Conservation (phyloP, 345 rosid genomes). For the Viola odorata region DNA sequence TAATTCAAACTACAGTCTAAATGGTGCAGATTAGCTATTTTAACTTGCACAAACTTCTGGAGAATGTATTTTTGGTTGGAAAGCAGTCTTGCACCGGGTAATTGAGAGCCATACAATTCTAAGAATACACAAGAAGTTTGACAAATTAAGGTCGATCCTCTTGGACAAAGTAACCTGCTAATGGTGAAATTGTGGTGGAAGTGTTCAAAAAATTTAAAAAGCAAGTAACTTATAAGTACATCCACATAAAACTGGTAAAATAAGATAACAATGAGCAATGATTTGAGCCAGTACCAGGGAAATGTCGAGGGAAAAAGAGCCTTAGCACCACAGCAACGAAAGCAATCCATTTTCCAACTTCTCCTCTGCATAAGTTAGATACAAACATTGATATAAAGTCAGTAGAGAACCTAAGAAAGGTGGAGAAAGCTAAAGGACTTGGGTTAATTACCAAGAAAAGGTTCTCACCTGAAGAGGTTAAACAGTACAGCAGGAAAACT, state of each 20-base stretch:
- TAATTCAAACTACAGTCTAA: background rate
- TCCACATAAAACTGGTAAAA: background rate
- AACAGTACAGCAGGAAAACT: slow-evolving; percentile 70
- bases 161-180: too few species aligned
- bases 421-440: too few species aligned
- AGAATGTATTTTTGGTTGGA: background rate
- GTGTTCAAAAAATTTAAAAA: too few species aligned
- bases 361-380: slow-evolving; percentile 44
- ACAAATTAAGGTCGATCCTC: too few species aligned
- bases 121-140: too few species aligned
- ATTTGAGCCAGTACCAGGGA: slow-evolving; percentile 52
- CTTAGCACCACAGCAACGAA: slow-evolving; percentile 58
- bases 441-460: background rate
- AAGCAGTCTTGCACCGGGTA: too few species aligned
- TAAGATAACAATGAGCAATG: background rate
- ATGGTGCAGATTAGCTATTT: background rate
- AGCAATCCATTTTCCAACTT: slow-evolving; percentile 88
- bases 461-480: slow-evolving; percentile 60
- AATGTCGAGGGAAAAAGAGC: slow-evolving; percentile 71
- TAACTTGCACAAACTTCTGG: background rate
- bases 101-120: too few species aligned
- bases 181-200: too few species aligned
- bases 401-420: background rate
- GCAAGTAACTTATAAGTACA: background rate
- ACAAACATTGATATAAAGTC: background rate